Conservation (phyloP, 2,329 filamentous ascomycete species). For the Verticillium isaacii region DNA sequence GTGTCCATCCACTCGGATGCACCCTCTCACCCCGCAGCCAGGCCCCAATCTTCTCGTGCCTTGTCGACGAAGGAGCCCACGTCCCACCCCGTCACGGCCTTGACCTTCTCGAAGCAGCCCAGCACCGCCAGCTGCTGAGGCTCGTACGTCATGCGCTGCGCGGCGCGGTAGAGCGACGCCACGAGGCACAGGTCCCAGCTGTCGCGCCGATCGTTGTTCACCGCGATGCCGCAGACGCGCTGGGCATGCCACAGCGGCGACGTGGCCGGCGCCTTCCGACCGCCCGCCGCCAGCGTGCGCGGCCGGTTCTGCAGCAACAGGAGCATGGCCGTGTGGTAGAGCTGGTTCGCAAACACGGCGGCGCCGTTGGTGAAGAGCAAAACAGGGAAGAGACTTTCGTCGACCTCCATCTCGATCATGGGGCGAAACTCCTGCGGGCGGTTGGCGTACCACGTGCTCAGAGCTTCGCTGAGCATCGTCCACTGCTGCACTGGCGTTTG, state of each 20-base stretch:
- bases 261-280: constrained; percentile 23
- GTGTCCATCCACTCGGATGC: not conserved
- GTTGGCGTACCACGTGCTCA: constrained; percentile 25
- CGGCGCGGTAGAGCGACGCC: constrained; percentile 38
- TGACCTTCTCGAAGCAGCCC: constrained; percentile 29
- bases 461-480: constrained; percentile 23
- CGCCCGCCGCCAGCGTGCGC: constrained; percentile 29
- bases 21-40: not conserved
- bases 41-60: constrained; percentile 20
- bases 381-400: constrained; percentile 24
- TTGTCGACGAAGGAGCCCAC: constrained; percentile 17
- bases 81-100: constrained; percentile 36
- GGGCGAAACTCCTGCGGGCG: constrained; percentile 26
- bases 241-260: constrained; percentile 45
- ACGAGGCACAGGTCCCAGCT: constrained; percentile 45
- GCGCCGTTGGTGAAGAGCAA: constrained; percentile 32
- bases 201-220: constrained; percentile 38
- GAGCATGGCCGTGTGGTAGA: constrained; percentile 52
- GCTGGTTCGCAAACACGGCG: constrained; percentile 45
- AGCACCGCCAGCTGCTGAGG: constrained; percentile 39
- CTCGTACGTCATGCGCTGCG: constrained; percentile 41
- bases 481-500: constrained; percentile 20
- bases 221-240: constrained; percentile 41
- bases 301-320: constrained; percentile 47
- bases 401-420: constrained; percentile 25